Evolutionary conservation across 139 green algal species (phyloP).

Genomic region (Chloropicon primus): DNA sequence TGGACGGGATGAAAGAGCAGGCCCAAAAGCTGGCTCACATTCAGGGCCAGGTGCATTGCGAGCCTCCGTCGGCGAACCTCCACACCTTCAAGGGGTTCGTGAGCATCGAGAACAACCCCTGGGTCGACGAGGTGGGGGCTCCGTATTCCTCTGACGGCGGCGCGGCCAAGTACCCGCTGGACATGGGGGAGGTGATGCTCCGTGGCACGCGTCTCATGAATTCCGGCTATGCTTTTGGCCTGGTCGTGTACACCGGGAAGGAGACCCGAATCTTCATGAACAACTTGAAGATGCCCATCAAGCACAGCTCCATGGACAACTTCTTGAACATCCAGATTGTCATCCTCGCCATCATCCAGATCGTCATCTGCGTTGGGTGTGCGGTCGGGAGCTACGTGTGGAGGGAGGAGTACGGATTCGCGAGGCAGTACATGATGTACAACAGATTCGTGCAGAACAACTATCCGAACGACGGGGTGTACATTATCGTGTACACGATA

Average conservation of each 20-base stretch:
- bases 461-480: not conserved
- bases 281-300: not conserved
- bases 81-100: not conserved
- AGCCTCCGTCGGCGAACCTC: not conserved
- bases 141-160: not conserved
- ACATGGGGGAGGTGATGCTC: slow-evolving; percentile 32
- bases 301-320: slow-evolving; percentile 30
- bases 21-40: not conserved
- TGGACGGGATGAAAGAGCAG: not conserved
- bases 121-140: not conserved
- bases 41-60: not conserved
- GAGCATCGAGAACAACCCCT: not conserved
- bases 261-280: not conserved
- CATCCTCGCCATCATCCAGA: slow-evolving; percentile 40
- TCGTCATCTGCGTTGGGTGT: slow-evolving; percentile 26
- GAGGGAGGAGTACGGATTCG: slow-evolving; percentile 18
- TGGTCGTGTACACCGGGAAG: slow-evolving; percentile 2
- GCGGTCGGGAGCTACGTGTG: slow-evolving; percentile 30
- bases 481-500: not conserved
- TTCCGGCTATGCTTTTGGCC: not conserved
- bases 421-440: slow-evolving; percentile 24
- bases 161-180: not conserved
- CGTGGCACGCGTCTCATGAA: slow-evolving; percentile 65
- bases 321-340: slow-evolving; percentile 53
- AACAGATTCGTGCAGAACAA: slow-evolving; percentile 6